These are phyloP conservation scores for Flaveria trinervia DNA, from an alignment of 129 eudicot genomes.

Conservation along the genomic window DNA sequence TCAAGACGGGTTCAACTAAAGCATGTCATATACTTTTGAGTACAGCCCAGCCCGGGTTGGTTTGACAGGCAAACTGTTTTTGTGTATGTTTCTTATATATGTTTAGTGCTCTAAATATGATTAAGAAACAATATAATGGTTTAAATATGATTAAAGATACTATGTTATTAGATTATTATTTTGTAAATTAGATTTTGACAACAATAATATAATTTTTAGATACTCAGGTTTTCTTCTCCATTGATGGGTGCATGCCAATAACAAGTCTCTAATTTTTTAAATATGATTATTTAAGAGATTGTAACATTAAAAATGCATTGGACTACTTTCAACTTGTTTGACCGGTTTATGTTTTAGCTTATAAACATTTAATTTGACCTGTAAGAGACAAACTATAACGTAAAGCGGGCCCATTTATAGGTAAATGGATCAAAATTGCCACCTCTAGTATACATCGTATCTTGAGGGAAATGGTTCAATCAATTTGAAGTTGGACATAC, in stretches of 20 bases:
- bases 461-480: constrained; percentile 21
- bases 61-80: no score
- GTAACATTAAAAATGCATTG: background rate
- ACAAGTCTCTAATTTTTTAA: background rate
- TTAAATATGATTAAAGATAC: background rate
- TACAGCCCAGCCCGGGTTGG: no score
- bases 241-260: background rate
- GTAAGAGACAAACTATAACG: constrained; percentile 5
- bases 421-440: constrained; percentile 9
- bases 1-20: no score
- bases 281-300: background rate
- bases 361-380: background rate
- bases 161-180: background rate
- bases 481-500: constrained; percentile 41
- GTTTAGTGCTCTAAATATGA: background rate
- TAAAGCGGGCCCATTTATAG: background rate
- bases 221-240: background rate
- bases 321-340: background rate
- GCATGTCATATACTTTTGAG: no score
- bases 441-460: constrained; percentile 26
- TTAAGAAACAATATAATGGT: background rate
- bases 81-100: background rate
- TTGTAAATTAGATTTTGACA: constrained; percentile 8
- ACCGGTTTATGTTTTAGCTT: background rate
- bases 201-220: background rate